A percentile compares a stretch with the other conserved stretches of the same genome.
Conservation (phyloP, 192 early-diverging fungal genomes). For the Obelidium mucronatum region DNA sequence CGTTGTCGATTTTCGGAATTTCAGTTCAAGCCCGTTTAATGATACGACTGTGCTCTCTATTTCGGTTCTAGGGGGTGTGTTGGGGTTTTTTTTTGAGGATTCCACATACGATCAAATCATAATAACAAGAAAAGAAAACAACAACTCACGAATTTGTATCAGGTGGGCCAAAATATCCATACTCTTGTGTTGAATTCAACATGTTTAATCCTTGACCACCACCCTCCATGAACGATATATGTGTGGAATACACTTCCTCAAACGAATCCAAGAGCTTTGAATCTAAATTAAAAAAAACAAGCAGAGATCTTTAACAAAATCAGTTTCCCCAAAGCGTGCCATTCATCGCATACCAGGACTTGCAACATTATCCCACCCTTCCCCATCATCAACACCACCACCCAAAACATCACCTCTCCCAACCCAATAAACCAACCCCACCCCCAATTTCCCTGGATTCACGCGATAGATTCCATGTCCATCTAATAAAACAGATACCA, state of each 20-base stretch:
- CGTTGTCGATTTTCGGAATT: neutral
- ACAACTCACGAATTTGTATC: neutral
- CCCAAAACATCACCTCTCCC: neutral
- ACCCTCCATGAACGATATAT: neutral
- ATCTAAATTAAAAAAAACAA: neutral
- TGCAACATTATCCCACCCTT: neutral
- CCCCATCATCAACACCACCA: neutral
- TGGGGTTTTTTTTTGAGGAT: neutral
- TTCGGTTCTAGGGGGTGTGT: neutral
- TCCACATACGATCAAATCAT: neutral
- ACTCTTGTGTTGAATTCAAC: neutral
- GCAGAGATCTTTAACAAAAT: neutral
- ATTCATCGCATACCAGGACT: no score
- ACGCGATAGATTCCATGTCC: neutral
- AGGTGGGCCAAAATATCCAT: neutral
- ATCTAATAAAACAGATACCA: neutral
- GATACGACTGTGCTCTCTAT: neutral
- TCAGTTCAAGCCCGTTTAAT: neutral
- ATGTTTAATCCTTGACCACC: neutral
- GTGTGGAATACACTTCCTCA: neutral
- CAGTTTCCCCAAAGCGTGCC: neutral
- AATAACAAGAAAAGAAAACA: no score
- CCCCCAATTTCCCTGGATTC: neutral
- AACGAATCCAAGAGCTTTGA: neutral
- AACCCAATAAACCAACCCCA: neutral